Percentiles rank a stretch among this genome's conserved stretches.
phyloP scores from a whole-genome alignment of 2,329 filamentous ascomycete species.

The Paramyrothecium roridum region DNA sequence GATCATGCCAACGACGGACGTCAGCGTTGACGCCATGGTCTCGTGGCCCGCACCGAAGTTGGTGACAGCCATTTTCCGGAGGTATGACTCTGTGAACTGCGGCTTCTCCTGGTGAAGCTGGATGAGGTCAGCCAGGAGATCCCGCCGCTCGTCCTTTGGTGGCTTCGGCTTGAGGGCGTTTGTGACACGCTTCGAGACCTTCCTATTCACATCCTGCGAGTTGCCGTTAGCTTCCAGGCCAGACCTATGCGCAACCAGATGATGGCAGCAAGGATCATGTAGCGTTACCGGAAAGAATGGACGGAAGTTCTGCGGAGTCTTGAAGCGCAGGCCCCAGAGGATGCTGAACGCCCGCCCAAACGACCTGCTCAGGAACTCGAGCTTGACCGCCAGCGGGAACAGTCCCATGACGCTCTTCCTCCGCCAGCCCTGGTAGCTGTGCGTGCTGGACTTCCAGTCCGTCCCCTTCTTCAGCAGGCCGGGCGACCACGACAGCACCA shows the following conservation, averaged over 20 bases:
- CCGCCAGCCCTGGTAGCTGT: constrained; percentile 48
- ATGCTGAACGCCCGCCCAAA: constrained; percentile 36
- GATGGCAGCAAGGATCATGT: background rate
- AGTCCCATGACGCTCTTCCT: constrained; percentile 50
- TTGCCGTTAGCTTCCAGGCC: background rate
- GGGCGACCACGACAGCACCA: constrained; percentile 51
- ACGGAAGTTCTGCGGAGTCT: constrained; percentile 38
- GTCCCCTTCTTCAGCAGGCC: constrained; percentile 39
- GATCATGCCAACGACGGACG: constrained; percentile 44
- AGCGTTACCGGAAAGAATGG: constrained; percentile 48
- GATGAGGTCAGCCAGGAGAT: constrained; percentile 45
- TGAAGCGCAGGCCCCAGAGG: constrained; percentile 42
- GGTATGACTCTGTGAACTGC: constrained; percentile 43
- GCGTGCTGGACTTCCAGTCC: constrained; percentile 43
- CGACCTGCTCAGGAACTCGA: constrained; percentile 32
- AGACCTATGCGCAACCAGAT: too few species aligned
- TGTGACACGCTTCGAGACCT: constrained; percentile 30
- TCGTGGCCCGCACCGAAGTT: constrained; percentile 56
- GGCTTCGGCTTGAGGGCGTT: constrained; percentile 20
- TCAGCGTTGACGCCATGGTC: constrained; percentile 50
- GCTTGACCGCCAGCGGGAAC: constrained; percentile 39
- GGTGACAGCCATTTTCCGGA: constrained; percentile 49
- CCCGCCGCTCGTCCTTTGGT: constrained; percentile 26
- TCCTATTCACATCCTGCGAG: constrained; percentile 27
- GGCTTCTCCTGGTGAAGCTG: constrained; percentile 40